Percentiles rank a stretch among this genome's conserved stretches.
Evolutionary conservation across 2,329 filamentous ascomycete genomes (phyloP).

Genomic region (Aspergillus spinulosporus): DNA sequence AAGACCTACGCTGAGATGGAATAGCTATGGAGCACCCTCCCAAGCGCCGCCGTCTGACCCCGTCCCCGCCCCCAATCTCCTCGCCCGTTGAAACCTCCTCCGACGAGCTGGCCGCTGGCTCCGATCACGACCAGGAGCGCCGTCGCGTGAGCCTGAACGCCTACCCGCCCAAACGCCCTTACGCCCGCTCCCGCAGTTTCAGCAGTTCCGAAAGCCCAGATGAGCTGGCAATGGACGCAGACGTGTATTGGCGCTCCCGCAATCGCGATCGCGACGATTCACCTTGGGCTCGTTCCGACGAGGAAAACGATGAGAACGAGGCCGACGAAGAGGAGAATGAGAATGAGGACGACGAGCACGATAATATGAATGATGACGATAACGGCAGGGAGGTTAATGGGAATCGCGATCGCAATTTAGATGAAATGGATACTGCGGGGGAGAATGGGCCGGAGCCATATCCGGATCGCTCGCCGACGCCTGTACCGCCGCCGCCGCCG

Average conservation of each 20-base stretch:
- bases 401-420: neutral
- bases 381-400: conserved; percentile 8
- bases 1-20: neutral
- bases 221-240: conserved; percentile 44
- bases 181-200: conserved; percentile 28
- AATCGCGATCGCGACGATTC: conserved; percentile 29
- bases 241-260: conserved; percentile 37
- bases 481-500: conserved; percentile 42
- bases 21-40: conserved; percentile 20
- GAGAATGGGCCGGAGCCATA: conserved; percentile 22
- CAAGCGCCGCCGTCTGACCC: conserved; percentile 37
- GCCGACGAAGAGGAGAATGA: neutral
- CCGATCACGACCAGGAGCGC: conserved; percentile 39
- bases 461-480: conserved; percentile 35
- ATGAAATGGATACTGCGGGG: conserved; percentile 12
- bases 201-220: conserved; percentile 47
- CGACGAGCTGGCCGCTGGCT: conserved; percentile 41
- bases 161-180: conserved; percentile 32
- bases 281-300: conserved; percentile 19
- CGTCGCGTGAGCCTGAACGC: conserved; percentile 39
- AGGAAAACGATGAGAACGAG: conserved; percentile 7
- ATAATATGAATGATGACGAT: conserved; percentile 5
- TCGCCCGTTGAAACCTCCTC: conserved; percentile 39
- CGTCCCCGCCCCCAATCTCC: conserved; percentile 20
- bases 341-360: neutral